phyloP scores from a whole-genome alignment of 805 yeast genomes.

The Zygosaccharomyces bisporus region DNA sequence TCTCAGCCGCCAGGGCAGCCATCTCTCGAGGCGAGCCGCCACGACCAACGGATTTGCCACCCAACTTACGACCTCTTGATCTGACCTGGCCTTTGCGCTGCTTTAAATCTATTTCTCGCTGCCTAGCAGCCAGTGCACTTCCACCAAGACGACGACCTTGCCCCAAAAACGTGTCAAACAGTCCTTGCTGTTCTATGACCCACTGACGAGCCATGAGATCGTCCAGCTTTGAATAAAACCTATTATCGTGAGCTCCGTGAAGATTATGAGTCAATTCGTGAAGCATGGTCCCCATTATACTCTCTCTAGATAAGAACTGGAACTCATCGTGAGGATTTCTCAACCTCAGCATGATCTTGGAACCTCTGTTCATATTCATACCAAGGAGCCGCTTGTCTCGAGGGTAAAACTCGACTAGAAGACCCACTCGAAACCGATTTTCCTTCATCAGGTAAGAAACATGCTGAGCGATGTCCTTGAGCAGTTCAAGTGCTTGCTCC shows the following conservation, averaged over 20 bases:
- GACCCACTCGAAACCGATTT: constrained; percentile 59
- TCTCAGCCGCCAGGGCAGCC: constrained; percentile 35
- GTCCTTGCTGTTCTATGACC: constrained; percentile 30
- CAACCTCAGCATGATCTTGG: constrained; percentile 65
- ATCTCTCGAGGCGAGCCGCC: constrained; percentile 27
- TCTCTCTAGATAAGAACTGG: constrained; percentile 58
- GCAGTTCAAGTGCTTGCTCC: constrained; percentile 52
- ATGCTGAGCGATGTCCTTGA: constrained; percentile 63
- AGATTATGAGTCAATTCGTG: constrained; percentile 85
- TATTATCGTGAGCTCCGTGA: constrained; percentile 73
- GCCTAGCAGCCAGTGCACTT: not conserved
- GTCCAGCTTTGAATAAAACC: constrained; percentile 64
- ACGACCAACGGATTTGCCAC: constrained; percentile 3
- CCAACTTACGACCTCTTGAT: constrained; percentile 14
- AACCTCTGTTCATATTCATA: constrained; percentile 75
- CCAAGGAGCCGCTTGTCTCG: constrained; percentile 64
- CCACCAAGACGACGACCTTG: constrained; percentile 31
- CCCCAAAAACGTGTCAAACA: constrained; percentile 33
- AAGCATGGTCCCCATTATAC: constrained; percentile 74
- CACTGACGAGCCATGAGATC: constrained; percentile 51
- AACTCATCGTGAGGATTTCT: constrained; percentile 52
- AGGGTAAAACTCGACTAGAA: constrained; percentile 79
- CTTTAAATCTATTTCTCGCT: constrained; percentile 3
- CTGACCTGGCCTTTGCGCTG: constrained; percentile 9
- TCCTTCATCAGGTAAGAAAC: constrained; percentile 79